Conservation (phyloP, 768 basidiomycete genomes). For the Mycena indigotica region DNA sequence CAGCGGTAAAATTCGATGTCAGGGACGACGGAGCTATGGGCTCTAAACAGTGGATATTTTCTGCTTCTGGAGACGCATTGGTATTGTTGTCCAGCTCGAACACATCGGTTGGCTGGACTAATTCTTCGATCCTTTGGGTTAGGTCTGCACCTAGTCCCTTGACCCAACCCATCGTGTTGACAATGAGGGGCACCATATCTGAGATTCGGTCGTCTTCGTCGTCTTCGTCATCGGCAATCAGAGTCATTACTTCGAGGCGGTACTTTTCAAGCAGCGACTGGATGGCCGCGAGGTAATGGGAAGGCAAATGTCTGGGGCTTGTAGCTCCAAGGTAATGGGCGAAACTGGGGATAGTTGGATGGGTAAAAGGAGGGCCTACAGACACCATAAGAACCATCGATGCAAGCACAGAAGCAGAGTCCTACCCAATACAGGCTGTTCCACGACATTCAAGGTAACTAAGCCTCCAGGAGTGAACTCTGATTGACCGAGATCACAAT, state of each 20-base stretch:
- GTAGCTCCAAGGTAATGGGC: conserved; percentile 85
- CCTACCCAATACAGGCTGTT: conserved; percentile 69
- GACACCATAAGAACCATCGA: background rate
- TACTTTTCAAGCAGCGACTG: conserved; percentile 68
- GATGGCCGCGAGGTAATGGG: conserved; percentile 72
- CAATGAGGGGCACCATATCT: conserved; percentile 75
- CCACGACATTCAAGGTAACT: conserved; percentile 76
- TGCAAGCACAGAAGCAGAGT: background rate
- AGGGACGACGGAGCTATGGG: conserved; percentile 44
- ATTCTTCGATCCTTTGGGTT: conserved; percentile 65
- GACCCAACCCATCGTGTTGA: conserved; percentile 97
- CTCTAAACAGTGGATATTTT: conserved; percentile 47
- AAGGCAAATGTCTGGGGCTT: conserved; percentile 76
- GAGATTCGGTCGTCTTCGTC: conserved; percentile 43
- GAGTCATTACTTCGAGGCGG: conserved; percentile 65
- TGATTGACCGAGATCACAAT: conserved; percentile 92
- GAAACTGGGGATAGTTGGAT: conserved; percentile 66
- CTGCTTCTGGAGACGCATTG: conserved; percentile 25
- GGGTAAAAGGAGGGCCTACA: conserved; percentile 86
- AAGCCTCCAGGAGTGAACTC: conserved; percentile 90
- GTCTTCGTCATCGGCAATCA: conserved; percentile 28
- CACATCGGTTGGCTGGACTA: conserved; percentile 60
- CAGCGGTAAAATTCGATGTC: conserved; percentile 50
- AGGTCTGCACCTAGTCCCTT: conserved; percentile 92
- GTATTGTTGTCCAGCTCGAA: conserved; percentile 46